Percentiles rank a stretch among this genome's conserved stretches.
Evolutionary conservation across 768 basidiomycete species (phyloP).

Genomic region (Pleurotus salmoneostramineus): DNA sequence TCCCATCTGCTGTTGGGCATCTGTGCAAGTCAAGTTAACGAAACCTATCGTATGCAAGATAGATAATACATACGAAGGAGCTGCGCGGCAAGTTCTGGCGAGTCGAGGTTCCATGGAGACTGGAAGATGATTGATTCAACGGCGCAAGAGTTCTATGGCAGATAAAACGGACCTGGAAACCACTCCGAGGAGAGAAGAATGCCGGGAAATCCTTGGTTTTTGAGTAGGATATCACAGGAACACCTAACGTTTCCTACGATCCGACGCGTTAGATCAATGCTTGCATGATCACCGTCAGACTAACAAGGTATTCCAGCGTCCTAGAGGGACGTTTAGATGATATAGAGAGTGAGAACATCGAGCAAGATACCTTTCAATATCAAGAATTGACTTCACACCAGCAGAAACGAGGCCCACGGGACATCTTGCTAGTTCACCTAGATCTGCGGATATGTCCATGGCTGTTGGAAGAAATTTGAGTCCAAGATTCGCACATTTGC

Average conservation of each 20-base stretch:
- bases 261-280: background rate
- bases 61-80: slow-evolving; percentile 52
- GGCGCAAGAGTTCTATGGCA: background rate
- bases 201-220: slow-evolving; percentile 84
- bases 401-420: slow-evolving; percentile 91
- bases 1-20: slow-evolving; percentile 64
- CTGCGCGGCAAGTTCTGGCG: slow-evolving; percentile 64
- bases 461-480: slow-evolving; percentile 37
- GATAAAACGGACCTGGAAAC: slow-evolving; percentile 53
- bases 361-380: slow-evolving; percentile 66
- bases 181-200: slow-evolving; percentile 85
- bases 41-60: background rate
- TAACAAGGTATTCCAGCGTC: slow-evolving; percentile 2
- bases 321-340: background rate
- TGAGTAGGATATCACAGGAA: slow-evolving; percentile 82
- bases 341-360: background rate
- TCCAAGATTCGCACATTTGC: background rate
- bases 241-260: slow-evolving; percentile 87
- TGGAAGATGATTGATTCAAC: background rate
- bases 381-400: slow-evolving; percentile 92
- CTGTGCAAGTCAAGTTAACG: slow-evolving; percentile 33
- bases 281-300: background rate
- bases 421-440: slow-evolving; percentile 84
- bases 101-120: slow-evolving; percentile 53
- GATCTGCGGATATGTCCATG: slow-evolving; percentile 93